Evolutionary conservation across 176 grass and related monocot genomes (phyloP).

Genomic region (Oryza punctata): DNA sequence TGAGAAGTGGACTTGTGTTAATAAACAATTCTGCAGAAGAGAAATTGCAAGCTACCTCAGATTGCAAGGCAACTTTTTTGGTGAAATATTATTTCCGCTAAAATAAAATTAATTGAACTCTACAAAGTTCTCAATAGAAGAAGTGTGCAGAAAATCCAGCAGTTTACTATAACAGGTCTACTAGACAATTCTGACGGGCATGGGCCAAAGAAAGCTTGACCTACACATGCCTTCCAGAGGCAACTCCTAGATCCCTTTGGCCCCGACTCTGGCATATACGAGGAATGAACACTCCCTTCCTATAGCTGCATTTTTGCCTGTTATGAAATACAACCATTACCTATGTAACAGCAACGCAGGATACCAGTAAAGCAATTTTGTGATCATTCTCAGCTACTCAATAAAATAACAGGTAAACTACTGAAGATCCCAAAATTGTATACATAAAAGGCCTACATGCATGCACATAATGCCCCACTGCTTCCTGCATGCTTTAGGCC

Average conservation of each 20-base stretch:
- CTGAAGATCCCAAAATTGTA: background rate
- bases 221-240: background rate
- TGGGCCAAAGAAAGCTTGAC: background rate
- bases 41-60: background rate
- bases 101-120: background rate
- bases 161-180: background rate
- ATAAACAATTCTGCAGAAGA: background rate
- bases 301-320: background rate
- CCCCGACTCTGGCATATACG: background rate
- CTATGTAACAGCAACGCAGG: background rate
- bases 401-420: background rate
- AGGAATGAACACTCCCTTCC: background rate
- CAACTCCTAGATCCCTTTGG: background rate
- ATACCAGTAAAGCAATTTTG: background rate
- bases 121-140: background rate
- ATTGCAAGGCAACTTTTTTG: background rate
- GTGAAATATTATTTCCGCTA: background rate
- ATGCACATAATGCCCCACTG: background rate
- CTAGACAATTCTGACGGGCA: background rate
- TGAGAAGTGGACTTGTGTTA: background rate
- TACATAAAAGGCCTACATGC: background rate
- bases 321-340: background rate
- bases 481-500: background rate
- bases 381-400: background rate
- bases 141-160: background rate